phyloP scores from a whole-genome alignment of 257 asterid species.

The Gentiana straminea region DNA sequence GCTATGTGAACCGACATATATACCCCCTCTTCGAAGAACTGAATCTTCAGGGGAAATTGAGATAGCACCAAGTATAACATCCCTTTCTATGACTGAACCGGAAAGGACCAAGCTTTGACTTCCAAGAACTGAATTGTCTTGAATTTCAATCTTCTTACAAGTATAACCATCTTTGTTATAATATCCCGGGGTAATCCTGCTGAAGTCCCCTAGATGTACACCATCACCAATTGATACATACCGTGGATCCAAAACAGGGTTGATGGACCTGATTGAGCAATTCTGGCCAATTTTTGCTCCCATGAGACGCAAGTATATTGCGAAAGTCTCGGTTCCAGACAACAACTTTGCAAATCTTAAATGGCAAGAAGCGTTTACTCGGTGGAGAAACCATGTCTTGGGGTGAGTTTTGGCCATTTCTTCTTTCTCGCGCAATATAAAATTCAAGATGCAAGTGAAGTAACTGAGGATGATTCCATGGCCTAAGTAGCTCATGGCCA shows the following conservation, averaged over 20 bases:
- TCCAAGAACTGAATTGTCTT: conserved; percentile 47
- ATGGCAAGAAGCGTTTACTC: conserved; percentile 33
- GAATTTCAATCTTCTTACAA: conserved; percentile 24
- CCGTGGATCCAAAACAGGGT: conserved; percentile 40
- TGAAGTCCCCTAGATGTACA: conserved; percentile 59
- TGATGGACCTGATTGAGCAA: conserved; percentile 60
- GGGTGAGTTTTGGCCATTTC: conserved; percentile 10
- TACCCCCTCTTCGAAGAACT: conserved; percentile 38
- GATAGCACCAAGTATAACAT: conserved; percentile 69
- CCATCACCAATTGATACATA: conserved; percentile 43
- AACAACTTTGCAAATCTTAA: conserved; percentile 42
- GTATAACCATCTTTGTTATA: conserved; percentile 30
- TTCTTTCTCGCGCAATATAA: conserved; percentile 11
- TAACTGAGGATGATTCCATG: conserved; percentile 39
- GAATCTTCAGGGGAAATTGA: conserved; percentile 40
- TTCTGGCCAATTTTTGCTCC: conserved; percentile 60
- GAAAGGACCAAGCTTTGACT: conserved; percentile 54
- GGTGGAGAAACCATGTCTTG: conserved; percentile 33
- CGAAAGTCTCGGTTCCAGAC: conserved; percentile 60
- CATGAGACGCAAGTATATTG: conserved; percentile 28
- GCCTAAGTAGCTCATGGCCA: conserved; percentile 33
- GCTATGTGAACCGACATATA: conserved; percentile 44
- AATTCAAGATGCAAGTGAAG: conserved; percentile 27
- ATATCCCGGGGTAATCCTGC: conserved; percentile 35
- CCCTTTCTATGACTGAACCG: conserved; percentile 44